Percentiles rank a stretch among this genome's conserved stretches.
These are phyloP conservation scores for Globisporangium camurandrum DNA, from an alignment of 352 stramenopile species.

Conservation along the genomic window DNA sequence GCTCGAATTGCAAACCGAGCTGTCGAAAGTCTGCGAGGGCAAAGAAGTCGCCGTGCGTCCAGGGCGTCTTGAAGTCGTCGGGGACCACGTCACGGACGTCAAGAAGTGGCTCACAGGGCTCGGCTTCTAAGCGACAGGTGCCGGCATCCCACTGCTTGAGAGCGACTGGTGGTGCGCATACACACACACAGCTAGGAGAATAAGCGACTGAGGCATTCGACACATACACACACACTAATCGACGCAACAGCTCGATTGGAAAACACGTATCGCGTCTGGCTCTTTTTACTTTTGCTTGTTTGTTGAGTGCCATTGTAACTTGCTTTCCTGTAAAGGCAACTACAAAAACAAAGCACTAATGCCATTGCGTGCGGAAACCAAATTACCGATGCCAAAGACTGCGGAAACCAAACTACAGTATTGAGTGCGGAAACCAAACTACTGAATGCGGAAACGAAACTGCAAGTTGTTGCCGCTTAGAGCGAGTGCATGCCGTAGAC, in stretches of 20 bases:
- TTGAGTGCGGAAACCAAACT: neutral
- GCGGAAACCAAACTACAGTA: too few relatives aligned
- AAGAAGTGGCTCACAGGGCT: conserved; percentile 83
- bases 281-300: too few relatives aligned
- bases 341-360: too few relatives aligned
- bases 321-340: too few relatives aligned
- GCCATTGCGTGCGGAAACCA: too few relatives aligned
- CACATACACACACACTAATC: neutral
- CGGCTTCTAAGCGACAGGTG: conserved; percentile 46
- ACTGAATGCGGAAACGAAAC: neutral
- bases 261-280: neutral
- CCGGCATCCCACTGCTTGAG: too few relatives aligned
- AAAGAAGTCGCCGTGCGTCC: conserved; percentile 63
- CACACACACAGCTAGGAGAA: neutral
- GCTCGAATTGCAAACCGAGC: conserved; percentile 61
- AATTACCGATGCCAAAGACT: too few relatives aligned
- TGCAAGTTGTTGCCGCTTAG: conserved; percentile 13
- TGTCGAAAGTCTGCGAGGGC: conserved; percentile 82
- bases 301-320: too few relatives aligned
- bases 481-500: conserved; percentile 82
- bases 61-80: conserved; percentile 69
- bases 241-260: neutral
- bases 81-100: conserved; percentile 58
- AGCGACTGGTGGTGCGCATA: too few relatives aligned
- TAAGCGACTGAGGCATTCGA: conserved; percentile 1